Percentiles rank a stretch among this genome's conserved stretches.
phyloP scores from a whole-genome alignment of 306 rosid species.

The Sechiopsis laciniata region DNA sequence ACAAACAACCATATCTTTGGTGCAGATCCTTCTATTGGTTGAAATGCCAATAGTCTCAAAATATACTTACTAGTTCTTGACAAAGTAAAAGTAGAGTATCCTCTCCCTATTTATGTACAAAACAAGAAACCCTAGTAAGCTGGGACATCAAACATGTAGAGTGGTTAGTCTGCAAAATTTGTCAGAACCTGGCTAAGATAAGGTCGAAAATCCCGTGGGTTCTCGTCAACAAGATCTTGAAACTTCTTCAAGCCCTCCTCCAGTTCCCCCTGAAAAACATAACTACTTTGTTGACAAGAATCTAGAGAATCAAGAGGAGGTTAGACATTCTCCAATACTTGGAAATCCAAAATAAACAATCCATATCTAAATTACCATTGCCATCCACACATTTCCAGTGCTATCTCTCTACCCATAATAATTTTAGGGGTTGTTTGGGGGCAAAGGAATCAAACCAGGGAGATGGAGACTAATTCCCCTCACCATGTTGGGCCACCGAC shows the following conservation, averaged over 20 bases:
- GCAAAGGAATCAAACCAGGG: too few relatives aligned
- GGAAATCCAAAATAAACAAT: not conserved
- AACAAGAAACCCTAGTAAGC: not conserved
- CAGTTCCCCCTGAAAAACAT: conserved; percentile 61
- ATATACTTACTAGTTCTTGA: not conserved
- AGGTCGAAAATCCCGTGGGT: conserved; percentile 88
- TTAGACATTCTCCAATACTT: not conserved
- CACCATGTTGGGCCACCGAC: too few relatives aligned
- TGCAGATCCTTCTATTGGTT: not conserved
- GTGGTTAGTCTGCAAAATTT: not conserved
- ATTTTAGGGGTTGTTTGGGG: not conserved
- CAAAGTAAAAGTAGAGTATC: not conserved
- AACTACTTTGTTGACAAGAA: not conserved
- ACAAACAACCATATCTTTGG: not conserved
- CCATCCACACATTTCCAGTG: conserved; percentile 1
- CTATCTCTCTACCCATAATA: not conserved
- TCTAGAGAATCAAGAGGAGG: not conserved
- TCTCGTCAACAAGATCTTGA: conserved; percentile 57
- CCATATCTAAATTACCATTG: not conserved
- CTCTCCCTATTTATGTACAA: not conserved
- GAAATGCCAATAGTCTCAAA: not conserved
- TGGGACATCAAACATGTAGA: not conserved
- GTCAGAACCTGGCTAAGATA: conserved; percentile 71
- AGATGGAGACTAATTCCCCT: too few relatives aligned
- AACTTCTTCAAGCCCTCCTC: conserved; percentile 63